phyloP scores from a whole-genome alignment of 75 land plant genomes.

The Picea sitchensis region DNA sequence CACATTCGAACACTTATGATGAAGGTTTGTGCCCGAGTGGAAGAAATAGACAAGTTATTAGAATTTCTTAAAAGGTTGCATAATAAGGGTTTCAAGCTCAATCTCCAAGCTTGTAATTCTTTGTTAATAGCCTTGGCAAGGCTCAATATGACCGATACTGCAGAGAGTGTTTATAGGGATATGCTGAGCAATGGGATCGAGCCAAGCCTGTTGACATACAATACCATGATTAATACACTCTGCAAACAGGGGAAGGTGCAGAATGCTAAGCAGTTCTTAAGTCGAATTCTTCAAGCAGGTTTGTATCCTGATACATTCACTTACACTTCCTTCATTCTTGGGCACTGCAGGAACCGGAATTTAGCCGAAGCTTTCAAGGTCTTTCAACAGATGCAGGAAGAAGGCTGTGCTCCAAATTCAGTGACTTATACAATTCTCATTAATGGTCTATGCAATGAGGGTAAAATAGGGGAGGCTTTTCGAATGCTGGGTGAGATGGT shows the following conservation, averaged over 20 bases:
- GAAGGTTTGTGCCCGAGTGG: constrained; percentile 15
- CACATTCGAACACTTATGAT: constrained; percentile 27
- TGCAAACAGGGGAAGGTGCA: constrained; percentile 41
- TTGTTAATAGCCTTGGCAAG: constrained; percentile 27
- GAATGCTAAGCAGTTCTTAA: constrained; percentile 30
- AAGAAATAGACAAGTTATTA: constrained; percentile 15
- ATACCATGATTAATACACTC: constrained; percentile 44
- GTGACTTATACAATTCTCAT: constrained; percentile 46
- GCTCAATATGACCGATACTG: constrained; percentile 26
- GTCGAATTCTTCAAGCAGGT: constrained; percentile 23
- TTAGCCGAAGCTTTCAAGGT: constrained; percentile 35
- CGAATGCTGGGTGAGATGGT: constrained; percentile 28
- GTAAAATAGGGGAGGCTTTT: constrained; percentile 38
- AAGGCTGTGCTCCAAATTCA: constrained; percentile 51
- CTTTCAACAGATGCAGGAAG: constrained; percentile 31
- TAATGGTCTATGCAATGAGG: constrained; percentile 45
- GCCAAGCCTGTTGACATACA: constrained; percentile 39
- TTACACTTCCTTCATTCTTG: constrained; percentile 45
- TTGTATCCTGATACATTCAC: constrained; percentile 34
- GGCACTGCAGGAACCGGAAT: constrained; percentile 31
- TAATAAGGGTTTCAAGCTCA: constrained; percentile 17
- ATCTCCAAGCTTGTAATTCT: constrained; percentile 26
- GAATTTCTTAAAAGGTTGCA: constrained; percentile 14
- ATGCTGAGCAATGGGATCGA: constrained; percentile 18
- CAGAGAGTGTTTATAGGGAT: constrained; percentile 21